Conservation (phyloP, 805 yeast species). For the Candida ulmi region DNA sequence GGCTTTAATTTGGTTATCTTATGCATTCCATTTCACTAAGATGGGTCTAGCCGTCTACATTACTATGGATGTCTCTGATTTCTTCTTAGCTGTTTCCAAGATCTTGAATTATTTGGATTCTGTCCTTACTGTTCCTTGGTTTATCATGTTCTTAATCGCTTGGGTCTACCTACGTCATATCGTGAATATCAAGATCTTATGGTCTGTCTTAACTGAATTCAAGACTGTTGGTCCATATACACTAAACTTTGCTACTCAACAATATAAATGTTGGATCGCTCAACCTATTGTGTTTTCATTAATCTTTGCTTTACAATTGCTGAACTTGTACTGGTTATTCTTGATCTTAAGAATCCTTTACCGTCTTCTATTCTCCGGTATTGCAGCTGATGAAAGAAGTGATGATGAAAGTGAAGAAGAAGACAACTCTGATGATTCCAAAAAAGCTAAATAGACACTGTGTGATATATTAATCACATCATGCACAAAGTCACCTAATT, state of each 20-base stretch:
- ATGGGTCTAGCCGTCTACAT: conserved; percentile 88
- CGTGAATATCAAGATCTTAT: conserved; percentile 71
- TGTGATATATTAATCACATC: too few species aligned
- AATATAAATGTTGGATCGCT: conserved; percentile 94
- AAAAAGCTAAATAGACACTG: not conserved
- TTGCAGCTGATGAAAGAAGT: conserved; percentile 75
- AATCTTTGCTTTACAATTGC: conserved; percentile 74
- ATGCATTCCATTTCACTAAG: conserved; percentile 93
- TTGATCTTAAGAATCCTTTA: conserved; percentile 73
- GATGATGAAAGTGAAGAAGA: conserved; percentile 69
- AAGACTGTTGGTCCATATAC: conserved; percentile 76
- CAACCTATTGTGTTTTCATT: conserved; percentile 82
- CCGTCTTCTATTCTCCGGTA: conserved; percentile 57
- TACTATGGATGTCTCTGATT: conserved; percentile 95
- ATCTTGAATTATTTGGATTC: conserved; percentile 83
- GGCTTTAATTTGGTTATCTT: conserved; percentile 78
- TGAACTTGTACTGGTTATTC: conserved; percentile 84
- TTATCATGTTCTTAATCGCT: conserved; percentile 54
- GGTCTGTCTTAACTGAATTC: conserved; percentile 84
- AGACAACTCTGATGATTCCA: conserved; percentile 7
- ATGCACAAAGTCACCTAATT: too few species aligned
- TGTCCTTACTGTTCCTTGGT: conserved; percentile 54
- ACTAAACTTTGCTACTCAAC: conserved; percentile 82
- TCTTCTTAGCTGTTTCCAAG: conserved; percentile 79
- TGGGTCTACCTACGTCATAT: conserved; percentile 93